These are phyloP conservation scores for Phytophthora uliginosa DNA, from an alignment of 352 stramenopile species.

Conservation along the genomic window DNA sequence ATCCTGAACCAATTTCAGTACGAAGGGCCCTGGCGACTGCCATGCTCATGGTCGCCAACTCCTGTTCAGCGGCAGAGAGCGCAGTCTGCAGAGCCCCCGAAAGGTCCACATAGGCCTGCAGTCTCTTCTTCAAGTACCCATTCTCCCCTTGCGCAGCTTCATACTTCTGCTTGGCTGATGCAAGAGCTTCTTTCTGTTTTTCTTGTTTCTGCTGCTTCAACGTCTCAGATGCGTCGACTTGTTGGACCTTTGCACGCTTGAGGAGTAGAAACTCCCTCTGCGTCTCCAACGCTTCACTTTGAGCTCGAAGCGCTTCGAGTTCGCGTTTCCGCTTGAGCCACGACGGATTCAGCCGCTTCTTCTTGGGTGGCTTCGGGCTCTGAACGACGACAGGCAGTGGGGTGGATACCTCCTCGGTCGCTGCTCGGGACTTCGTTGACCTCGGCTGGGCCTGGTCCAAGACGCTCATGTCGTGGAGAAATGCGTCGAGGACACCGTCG, in stretches of 20 bases:
- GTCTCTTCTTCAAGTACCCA: not conserved
- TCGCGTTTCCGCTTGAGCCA: constrained; percentile 18
- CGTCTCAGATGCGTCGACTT: not conserved
- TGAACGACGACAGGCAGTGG: not conserved
- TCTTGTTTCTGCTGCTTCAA: not conserved
- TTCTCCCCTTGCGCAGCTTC: constrained; percentile 13
- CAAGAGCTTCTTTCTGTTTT: not conserved
- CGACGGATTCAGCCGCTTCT: constrained; percentile 6
- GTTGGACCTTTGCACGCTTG: not conserved
- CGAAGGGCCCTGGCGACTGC: not conserved
- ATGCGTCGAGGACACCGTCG: constrained; percentile 5
- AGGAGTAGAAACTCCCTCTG: not conserved
- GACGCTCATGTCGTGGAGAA: constrained; percentile 7
- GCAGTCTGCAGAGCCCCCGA: not conserved
- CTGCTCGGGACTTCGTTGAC: not conserved
- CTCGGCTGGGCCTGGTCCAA: not conserved
- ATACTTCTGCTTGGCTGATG: not conserved
- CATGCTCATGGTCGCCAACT: not conserved
- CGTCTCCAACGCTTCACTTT: constrained; percentile 10
- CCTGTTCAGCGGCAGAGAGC: not conserved
- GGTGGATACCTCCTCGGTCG: not conserved
- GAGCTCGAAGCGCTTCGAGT: constrained; percentile 2
- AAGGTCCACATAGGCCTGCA: constrained; percentile 3
- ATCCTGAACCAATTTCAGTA: not conserved
- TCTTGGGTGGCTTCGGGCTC: not conserved